A percentile compares a stretch with the other conserved stretches of the same genome.
Conservation (phyloP, 2,329 filamentous ascomycete species). For the Escovopsis sp. region DNA sequence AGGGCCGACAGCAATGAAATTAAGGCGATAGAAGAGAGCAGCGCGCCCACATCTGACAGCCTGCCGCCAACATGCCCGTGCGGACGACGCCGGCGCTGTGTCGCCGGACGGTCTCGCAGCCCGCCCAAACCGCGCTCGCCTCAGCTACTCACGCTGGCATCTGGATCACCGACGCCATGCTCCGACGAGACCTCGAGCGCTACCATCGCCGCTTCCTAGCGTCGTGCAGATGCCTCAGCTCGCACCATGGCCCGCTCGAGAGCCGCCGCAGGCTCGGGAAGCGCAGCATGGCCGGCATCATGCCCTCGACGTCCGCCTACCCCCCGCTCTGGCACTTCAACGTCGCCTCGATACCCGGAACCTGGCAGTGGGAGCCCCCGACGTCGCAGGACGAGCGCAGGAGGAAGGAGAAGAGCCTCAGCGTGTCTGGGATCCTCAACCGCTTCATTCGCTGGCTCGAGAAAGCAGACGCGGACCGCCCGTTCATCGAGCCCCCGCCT, state of each 20-base stretch:
- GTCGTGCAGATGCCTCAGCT: constrained; percentile 21
- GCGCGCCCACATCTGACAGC: neutral
- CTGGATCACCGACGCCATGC: constrained; percentile 19
- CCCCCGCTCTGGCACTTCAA: constrained; percentile 33
- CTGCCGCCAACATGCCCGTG: constrained; percentile 15
- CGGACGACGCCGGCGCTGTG: constrained; percentile 14
- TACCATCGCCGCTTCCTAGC: constrained; percentile 11
- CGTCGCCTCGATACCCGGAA: constrained; percentile 27
- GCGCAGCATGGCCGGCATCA: constrained; percentile 37
- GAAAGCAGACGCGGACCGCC: constrained; percentile 10
- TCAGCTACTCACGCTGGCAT: constrained; percentile 11
- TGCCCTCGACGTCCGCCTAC: constrained; percentile 23
- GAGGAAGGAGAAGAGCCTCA: constrained; percentile 10
- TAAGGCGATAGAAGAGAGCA: no score
- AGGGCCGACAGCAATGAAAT: neutral
- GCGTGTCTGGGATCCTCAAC: constrained; percentile 11
- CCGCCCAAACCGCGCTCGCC: constrained; percentile 4
- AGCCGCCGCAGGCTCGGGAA: constrained; percentile 37
- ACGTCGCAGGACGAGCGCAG: constrained; percentile 16
- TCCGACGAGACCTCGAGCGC: constrained; percentile 18
- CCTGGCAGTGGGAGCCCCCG: constrained; percentile 40
- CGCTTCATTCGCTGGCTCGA: constrained; percentile 17
- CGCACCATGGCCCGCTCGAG: constrained; percentile 39
- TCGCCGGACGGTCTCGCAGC: constrained; percentile 11
- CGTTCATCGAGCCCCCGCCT: constrained; percentile 7